Evolutionary conservation across 257 asterid species (phyloP), one percentile per base, ranked within the genome.

Genomic region (Petunia secreta): DNA sequence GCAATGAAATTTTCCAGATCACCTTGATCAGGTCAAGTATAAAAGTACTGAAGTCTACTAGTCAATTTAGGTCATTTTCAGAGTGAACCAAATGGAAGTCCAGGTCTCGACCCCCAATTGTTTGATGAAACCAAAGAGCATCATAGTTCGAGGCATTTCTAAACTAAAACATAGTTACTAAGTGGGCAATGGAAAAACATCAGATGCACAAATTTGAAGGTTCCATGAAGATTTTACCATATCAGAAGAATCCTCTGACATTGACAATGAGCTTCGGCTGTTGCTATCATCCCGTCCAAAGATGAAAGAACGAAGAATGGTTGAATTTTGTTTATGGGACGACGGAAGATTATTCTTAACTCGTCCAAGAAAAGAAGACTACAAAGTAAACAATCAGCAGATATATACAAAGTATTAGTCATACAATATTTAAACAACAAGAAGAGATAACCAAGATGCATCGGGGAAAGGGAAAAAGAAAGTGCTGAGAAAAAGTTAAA

Each of bases 231-330:
- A 80, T 80, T 93, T 92, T 85, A 93, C 99, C 52, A 83, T 57
- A 52, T 90, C 92, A 44, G 86, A 85, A 59, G 94, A 87, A 75
- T 90, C 97, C 86, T 92, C 97, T 46, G 94, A 85, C 65, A 83
- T 73, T 50, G 91, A 83, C 40, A 95, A 53, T 80, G 98, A 89
- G 85, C 91, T 92, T 84, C 91, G 90, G 89, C 93, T 92, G 67
- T 90, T 95, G 85, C 97, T 92, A 84, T 93, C 99, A 10, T 92
- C 98, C 87, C 97, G 89, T 79, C 96, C 98, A 80, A 95, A 95
- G 80, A 95, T 90, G 82, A 91, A 95, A 75, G 97, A 87, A 77
- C 97, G 93, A 84, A 82, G 86, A 38, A 88, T 55, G 77, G 92
- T 89, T 39, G 91, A 85, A 58, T 95, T 88, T 87, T 91, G 93